phyloP scores from a whole-genome alignment of 345 rosid genomes.

The Fremontodendron californicum region DNA sequence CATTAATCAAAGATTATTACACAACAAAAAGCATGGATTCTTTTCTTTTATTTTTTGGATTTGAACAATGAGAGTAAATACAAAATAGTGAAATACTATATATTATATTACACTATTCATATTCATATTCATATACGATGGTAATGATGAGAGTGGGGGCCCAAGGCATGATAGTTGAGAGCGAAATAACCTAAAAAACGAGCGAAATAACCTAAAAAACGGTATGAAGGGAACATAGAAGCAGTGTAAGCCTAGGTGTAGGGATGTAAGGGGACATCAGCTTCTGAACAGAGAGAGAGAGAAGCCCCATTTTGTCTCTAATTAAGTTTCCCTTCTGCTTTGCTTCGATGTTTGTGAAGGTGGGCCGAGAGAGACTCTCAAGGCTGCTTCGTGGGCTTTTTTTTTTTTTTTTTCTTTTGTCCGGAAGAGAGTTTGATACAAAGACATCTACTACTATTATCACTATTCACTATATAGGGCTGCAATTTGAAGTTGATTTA shows the following conservation, averaged over 20 bases:
- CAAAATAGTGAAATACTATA: too few species aligned
- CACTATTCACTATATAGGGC: too few species aligned
- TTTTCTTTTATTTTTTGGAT: not conserved
- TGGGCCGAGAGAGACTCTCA: constrained; percentile 13
- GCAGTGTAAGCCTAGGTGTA: constrained; percentile 37
- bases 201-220: too few species aligned
- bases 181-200: constrained; percentile 12
- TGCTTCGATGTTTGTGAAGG: not conserved
- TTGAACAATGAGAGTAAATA: not conserved
- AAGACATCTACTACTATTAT: too few species aligned
- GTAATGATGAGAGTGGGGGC: not conserved
- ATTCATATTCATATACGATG: too few species aligned
- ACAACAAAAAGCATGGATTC: not conserved
- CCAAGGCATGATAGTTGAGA: constrained; percentile 17
- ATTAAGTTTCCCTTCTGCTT: too few species aligned
- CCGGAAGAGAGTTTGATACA: too few species aligned
- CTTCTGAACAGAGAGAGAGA: constrained; percentile 15
- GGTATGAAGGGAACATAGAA: constrained; percentile 52
- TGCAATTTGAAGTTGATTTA: too few species aligned
- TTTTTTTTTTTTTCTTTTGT: too few species aligned
- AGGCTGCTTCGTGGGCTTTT: constrained; percentile 13
- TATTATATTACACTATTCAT: too few species aligned
- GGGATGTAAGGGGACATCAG: constrained; percentile 62
- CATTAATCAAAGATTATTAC: not conserved
- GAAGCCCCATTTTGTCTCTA: constrained; percentile 26